phyloP scores from a whole-genome alignment of 768 basidiomycete genomes.

The Rhodosporidiobolus sp. region DNA sequence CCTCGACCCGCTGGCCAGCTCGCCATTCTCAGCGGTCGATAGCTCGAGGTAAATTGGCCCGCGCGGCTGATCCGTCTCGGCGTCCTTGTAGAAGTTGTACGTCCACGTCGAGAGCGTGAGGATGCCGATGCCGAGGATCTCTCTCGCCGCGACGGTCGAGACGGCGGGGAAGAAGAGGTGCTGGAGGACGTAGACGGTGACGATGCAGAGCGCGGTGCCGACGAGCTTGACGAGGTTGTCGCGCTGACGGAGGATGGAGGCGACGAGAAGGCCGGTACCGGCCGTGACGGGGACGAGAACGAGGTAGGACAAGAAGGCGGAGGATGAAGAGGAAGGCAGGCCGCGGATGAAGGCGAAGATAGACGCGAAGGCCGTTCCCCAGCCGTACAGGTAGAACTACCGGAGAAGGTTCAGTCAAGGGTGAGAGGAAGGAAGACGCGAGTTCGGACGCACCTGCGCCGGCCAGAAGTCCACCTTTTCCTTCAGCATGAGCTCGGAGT shows the following conservation, averaged over 20 bases:
- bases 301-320: neutral
- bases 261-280: constrained; percentile 16
- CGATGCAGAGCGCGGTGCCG: constrained; percentile 14
- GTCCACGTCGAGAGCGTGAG: constrained; percentile 17
- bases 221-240: constrained; percentile 37
- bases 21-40: constrained; percentile 6
- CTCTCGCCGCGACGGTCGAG: neutral
- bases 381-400: constrained; percentile 16
- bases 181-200: constrained; percentile 19
- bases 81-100: constrained; percentile 25
- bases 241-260: constrained; percentile 18
- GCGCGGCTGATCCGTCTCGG: neutral
- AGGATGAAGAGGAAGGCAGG: neutral
- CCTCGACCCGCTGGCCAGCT: neutral
- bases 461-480: constrained; percentile 20
- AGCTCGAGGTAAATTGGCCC: constrained; percentile 10
- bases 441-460: constrained; percentile 7
- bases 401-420: neutral
- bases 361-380: constrained; percentile 10
- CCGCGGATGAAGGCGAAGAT: neutral
- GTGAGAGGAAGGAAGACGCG: neutral
- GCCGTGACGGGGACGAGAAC: constrained; percentile 9
- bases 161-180: constrained; percentile 12
- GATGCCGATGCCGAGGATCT: constrained; percentile 11
- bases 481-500: constrained; percentile 13